Conservation (phyloP, 257 asterid genomes). For the Petunia axillaris region DNA sequence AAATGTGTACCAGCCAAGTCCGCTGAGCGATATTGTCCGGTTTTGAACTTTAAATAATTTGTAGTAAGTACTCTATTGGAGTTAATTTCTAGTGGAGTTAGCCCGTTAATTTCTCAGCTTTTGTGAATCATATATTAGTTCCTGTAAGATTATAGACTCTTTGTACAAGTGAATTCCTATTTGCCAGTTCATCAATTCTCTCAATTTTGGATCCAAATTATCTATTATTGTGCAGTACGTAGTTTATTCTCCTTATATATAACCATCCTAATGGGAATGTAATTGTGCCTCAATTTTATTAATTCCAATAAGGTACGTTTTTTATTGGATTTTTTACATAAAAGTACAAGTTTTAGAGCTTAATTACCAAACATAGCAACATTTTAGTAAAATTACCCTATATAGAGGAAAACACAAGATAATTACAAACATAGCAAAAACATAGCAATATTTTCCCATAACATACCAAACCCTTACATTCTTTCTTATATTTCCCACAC, state of each 20-base stretch:
- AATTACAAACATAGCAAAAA: too few relatives aligned
- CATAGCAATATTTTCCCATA: too few relatives aligned
- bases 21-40: background rate
- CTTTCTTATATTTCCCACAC: too few relatives aligned
- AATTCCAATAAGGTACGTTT: too few relatives aligned
- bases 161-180: conserved; percentile 17
- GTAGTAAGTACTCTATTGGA: conserved; percentile 3
- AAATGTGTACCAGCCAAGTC: background rate
- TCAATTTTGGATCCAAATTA: background rate
- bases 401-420: too few relatives aligned
- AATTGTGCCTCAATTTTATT: too few relatives aligned
- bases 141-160: conserved; percentile 4
- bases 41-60: background rate
- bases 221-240: background rate
- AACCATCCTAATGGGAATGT: too few relatives aligned
- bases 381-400: too few relatives aligned
- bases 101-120: background rate
- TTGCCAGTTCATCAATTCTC: background rate
- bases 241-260: background rate
- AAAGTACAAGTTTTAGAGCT: too few relatives aligned
- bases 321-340: too few relatives aligned
- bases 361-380: too few relatives aligned
- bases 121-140: conserved; percentile 16
- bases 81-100: background rate
- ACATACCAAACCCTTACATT: too few relatives aligned